Conservation (phyloP, 306 rosid species). For the Trifolium subterraneum region DNA sequence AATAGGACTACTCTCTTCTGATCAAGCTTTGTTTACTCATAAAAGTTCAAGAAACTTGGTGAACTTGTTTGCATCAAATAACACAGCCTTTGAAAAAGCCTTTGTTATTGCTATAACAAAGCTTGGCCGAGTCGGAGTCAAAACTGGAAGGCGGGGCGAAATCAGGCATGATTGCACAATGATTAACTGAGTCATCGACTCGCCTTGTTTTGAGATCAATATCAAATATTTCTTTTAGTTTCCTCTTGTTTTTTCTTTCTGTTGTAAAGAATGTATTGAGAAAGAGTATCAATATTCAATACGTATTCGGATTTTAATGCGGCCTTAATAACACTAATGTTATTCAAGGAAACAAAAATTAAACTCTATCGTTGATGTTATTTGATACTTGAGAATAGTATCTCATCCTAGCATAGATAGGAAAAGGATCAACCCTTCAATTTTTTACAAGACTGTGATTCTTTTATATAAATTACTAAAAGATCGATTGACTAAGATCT, state of each 20-base stretch:
- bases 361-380: constrained; percentile 40
- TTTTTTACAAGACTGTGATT: constrained; percentile 35
- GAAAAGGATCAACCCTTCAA: constrained; percentile 37
- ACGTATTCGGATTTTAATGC: constrained; percentile 4
- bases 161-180: constrained; percentile 60
- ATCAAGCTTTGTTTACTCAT: constrained; percentile 67
- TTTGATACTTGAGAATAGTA: constrained; percentile 43
- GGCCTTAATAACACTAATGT: constrained; percentile 19
- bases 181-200: constrained; percentile 50
- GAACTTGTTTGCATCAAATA: constrained; percentile 68
- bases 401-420: constrained; percentile 30
- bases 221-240: constrained; percentile 1
- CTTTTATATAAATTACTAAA: constrained; percentile 46
- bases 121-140: constrained; percentile 74
- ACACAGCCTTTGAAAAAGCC: constrained; percentile 62
- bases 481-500: constrained; percentile 30
- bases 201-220: background rate
- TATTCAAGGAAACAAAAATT: constrained; percentile 13
- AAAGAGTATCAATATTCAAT: constrained; percentile 19
- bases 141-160: constrained; percentile 66
- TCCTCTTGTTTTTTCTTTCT: background rate
- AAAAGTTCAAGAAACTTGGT: constrained; percentile 62
- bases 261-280: background rate
- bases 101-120: constrained; percentile 74
- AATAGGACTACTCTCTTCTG: constrained; percentile 78